These are phyloP conservation scores for Alloteropsis semialata DNA, from an alignment of 176 grass and related monocot genomes.

Conservation along the genomic window DNA sequence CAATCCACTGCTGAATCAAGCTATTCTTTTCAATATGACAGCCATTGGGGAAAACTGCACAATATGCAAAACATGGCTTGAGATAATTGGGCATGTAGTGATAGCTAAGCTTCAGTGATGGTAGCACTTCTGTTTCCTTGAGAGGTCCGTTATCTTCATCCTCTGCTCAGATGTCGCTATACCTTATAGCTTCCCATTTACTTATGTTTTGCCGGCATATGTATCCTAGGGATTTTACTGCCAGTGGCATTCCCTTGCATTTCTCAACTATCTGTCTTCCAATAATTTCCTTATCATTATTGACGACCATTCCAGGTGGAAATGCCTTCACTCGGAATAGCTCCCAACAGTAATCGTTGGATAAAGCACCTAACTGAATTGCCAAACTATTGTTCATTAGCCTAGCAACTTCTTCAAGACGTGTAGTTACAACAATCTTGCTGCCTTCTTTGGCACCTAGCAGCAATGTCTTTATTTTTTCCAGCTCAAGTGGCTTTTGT, in stretches of 20 bases:
- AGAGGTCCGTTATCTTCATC: not conserved
- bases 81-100: not conserved
- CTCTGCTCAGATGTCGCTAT: not conserved
- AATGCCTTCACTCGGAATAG: not conserved
- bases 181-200: not conserved
- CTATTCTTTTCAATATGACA: not conserved
- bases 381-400: not conserved
- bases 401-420: not conserved
- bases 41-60: not conserved
- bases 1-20: conserved; percentile 6
- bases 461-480: not conserved
- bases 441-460: not conserved
- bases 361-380: not conserved
- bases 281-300: not conserved
- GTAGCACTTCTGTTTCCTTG: not conserved
- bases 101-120: conserved; percentile 1
- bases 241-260: not conserved
- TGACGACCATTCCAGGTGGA: not conserved
- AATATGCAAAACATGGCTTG: conserved; percentile 3
- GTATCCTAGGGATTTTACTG: not conserved
- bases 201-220: not conserved
- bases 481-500: not conserved
- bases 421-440: not conserved
- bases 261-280: not conserved
- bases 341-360: not conserved